Conservation (phyloP, 495 filamentous ascomycete species). For the Terfezia boudieri region DNA sequence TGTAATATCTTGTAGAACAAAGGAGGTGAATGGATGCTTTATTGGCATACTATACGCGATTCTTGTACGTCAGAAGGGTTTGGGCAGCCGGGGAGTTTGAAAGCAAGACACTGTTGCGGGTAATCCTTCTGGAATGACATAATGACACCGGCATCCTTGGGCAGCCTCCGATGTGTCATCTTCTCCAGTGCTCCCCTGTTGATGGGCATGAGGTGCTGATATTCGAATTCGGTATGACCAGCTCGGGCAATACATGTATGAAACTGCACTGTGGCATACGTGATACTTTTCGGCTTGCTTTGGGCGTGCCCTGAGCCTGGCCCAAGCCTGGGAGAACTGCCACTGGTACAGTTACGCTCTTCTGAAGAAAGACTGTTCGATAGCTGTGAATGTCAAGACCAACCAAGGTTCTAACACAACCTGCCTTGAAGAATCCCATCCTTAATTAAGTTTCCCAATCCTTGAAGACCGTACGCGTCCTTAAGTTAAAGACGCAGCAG, state of each 20-base stretch:
- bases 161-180: background rate
- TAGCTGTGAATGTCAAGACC: no score
- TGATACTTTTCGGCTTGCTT: background rate
- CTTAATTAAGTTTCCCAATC: no score
- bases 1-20: background rate
- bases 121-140: constrained; percentile 5
- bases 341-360: no score
- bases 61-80: constrained; percentile 8
- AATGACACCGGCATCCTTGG: background rate
- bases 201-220: background rate
- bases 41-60: constrained; percentile 10
- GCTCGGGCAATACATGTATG: background rate
- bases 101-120: constrained; percentile 6
- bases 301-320: no score
- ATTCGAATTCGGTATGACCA: background rate
- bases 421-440: no score
- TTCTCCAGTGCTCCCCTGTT: background rate
- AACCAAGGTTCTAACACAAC: no score
- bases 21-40: constrained; percentile 3
- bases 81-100: constrained; percentile 13
- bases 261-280: background rate
- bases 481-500: no score
- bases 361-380: no score
- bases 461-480: no score
- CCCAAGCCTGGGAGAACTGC: no score